phyloP scores from a whole-genome alignment of 257 asterid genomes.

The Ophiorrhiza pumila region DNA sequence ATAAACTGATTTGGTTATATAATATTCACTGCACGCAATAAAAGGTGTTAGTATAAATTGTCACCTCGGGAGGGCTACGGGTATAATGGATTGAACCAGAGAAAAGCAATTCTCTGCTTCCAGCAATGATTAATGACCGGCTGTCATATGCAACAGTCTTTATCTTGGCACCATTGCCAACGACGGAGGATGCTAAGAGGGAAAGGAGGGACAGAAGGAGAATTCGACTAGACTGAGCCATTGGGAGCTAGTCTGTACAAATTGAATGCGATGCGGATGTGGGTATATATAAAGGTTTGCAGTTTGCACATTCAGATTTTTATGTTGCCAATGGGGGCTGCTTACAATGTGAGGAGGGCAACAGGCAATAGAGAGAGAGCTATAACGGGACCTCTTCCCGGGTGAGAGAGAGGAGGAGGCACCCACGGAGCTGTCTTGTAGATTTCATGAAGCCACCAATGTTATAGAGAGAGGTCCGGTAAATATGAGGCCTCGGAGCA shows the following conservation, averaged over 20 bases:
- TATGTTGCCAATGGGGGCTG: no score
- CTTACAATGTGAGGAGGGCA: no score
- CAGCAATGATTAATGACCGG: constrained; percentile 71
- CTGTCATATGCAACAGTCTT: constrained; percentile 50
- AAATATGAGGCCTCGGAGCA: constrained; percentile 27
- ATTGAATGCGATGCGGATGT: no score
- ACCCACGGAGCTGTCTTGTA: constrained; percentile 29
- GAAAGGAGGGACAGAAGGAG: constrained; percentile 13
- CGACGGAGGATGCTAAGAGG: not conserved
- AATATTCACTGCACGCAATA: no score
- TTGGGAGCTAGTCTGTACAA: not conserved
- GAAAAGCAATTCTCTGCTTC: constrained; percentile 64
- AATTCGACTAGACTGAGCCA: constrained; percentile 3
- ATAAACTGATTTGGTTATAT: no score
- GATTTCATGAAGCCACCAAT: constrained; percentile 22
- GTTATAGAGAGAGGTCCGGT: constrained; percentile 21
- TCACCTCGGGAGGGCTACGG: constrained; percentile 73
- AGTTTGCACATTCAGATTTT: no score
- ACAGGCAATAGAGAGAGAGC: not conserved
- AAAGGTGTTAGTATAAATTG: no score
- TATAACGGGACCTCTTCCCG: constrained; percentile 20
- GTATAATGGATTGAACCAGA: constrained; percentile 93
- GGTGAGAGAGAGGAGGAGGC: constrained; percentile 17
- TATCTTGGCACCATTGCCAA: not conserved
- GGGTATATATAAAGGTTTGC: no score